Conservation (phyloP, 495 filamentous ascomycete species). For the Amphirosellinia nigrospora region DNA sequence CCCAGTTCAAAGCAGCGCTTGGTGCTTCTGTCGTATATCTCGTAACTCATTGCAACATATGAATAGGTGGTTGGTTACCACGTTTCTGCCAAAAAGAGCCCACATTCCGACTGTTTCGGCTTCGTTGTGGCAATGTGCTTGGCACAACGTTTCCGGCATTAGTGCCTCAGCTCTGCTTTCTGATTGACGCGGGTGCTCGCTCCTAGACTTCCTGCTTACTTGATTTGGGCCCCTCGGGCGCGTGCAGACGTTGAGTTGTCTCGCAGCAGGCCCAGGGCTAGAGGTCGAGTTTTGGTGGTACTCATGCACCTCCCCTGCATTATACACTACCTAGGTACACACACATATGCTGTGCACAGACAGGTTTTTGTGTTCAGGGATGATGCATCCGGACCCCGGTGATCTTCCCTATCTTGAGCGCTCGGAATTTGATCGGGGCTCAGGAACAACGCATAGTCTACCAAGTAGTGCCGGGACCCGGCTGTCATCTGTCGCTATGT, state of each 20-base stretch:
- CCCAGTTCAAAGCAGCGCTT: not conserved
- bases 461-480: conserved; percentile 1
- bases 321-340: too few relatives aligned
- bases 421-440: conserved; percentile 1
- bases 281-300: conserved; percentile 9
- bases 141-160: conserved; percentile 13
- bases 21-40: conserved; percentile 10
- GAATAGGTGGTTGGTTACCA: conserved; percentile 12
- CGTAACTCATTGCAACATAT: conserved; percentile 22
- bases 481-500: not conserved
- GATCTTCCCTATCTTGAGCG: conserved; percentile 9
- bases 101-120: not conserved
- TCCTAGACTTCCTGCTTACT: conserved; percentile 12
- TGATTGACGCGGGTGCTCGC: conserved; percentile 14
- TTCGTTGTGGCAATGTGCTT: not conserved
- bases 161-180: conserved; percentile 1
- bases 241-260: conserved; percentile 20
- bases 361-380: not conserved
- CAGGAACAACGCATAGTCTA: conserved; percentile 13
- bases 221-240: conserved; percentile 3
- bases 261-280: conserved; percentile 19
- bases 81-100: not conserved
- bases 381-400: conserved; percentile 6
- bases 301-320: conserved; percentile 21
- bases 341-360: not conserved